phyloP scores from a whole-genome alignment of 2,329 filamentous ascomycete species.

The Ophiostoma fasciatum region DNA sequence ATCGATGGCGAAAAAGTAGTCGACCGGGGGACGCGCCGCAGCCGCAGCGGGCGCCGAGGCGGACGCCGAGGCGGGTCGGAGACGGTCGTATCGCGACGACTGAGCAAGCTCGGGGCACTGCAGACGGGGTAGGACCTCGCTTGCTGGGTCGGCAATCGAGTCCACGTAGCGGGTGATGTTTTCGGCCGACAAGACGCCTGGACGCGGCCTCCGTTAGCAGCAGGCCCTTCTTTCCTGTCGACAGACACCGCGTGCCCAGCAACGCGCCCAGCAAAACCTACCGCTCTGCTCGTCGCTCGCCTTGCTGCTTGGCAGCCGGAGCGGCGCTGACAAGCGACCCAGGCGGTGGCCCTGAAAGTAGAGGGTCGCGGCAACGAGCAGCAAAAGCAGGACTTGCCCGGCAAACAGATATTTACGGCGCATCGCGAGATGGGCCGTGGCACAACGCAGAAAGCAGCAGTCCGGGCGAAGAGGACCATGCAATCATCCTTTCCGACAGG shows the following conservation, averaged over 20 bases:
- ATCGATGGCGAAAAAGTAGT: conserved; percentile 39
- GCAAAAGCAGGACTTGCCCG: conserved; percentile 6
- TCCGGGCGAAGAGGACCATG: background rate
- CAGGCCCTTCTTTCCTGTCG: too few species aligned
- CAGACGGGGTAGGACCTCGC: conserved; percentile 7
- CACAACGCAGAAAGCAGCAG: background rate
- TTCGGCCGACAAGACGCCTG: background rate
- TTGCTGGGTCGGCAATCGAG: conserved; percentile 10
- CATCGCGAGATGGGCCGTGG: conserved; percentile 4
- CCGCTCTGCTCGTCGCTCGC: too few species aligned
- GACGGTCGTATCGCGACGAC: conserved; percentile 6
- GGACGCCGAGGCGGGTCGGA: too few species aligned
- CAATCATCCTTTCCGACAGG: too few species aligned
- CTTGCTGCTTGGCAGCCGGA: too few species aligned
- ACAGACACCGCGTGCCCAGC: too few species aligned
- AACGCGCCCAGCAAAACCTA: too few species aligned
- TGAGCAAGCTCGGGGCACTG: conserved; percentile 5
- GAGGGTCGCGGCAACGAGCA: conserved; percentile 6
- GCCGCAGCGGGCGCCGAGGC: background rate
- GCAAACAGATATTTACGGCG: conserved; percentile 4
- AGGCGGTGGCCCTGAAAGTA: conserved; percentile 9
- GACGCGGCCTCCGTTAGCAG: too few species aligned
- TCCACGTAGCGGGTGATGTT: conserved; percentile 9
- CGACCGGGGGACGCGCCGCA: background rate
- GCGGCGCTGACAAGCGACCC: background rate